Evolutionary conservation across 1,284 basidiomycete species (phyloP).

Genomic region (Coniferiporia sulphurascens): DNA sequence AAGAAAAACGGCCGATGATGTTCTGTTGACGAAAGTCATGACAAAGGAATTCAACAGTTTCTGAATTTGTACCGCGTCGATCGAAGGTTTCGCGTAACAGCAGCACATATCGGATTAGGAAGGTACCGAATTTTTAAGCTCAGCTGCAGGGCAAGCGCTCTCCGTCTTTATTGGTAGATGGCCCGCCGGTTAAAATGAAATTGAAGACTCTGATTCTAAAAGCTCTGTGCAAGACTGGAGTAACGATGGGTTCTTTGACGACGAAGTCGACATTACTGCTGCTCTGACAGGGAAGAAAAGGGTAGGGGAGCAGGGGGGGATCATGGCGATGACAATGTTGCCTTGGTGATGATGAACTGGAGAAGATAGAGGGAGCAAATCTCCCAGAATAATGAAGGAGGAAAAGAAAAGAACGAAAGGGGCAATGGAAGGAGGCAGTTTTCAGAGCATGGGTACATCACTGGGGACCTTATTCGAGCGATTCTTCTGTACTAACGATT

Average conservation of each 20-base stretch:
- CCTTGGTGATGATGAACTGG: constrained; percentile 42
- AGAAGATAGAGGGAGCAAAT: constrained; percentile 59
- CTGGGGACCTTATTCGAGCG: neutral
- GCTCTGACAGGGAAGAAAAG: constrained; percentile 36
- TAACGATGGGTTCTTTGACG: constrained; percentile 14
- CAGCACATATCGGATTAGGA: neutral
- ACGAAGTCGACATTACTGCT: constrained; percentile 45
- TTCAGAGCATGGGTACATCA: constrained; percentile 84
- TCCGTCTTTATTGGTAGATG: constrained; percentile 5
- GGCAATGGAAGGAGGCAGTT: constrained; percentile 78
- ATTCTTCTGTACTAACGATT: neutral
- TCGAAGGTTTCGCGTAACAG: neutral
- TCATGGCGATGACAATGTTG: constrained; percentile 23
- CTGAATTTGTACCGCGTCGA: neutral
- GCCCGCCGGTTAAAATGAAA: constrained; percentile 18
- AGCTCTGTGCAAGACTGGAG: constrained; percentile 5
- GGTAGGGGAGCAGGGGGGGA: constrained; percentile 11
- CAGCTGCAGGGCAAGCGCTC: neutral
- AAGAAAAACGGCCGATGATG: no score
- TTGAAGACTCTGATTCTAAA: constrained; percentile 9
- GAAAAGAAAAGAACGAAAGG: constrained; percentile 62
- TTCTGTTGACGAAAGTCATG: no score
- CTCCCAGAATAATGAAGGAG: constrained; percentile 66
- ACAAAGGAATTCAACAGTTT: neutral
- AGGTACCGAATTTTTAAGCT: neutral